phyloP scores from a whole-genome alignment of 1,284 basidiomycete species.

The Cutaneotrichosporon mucoides region DNA sequence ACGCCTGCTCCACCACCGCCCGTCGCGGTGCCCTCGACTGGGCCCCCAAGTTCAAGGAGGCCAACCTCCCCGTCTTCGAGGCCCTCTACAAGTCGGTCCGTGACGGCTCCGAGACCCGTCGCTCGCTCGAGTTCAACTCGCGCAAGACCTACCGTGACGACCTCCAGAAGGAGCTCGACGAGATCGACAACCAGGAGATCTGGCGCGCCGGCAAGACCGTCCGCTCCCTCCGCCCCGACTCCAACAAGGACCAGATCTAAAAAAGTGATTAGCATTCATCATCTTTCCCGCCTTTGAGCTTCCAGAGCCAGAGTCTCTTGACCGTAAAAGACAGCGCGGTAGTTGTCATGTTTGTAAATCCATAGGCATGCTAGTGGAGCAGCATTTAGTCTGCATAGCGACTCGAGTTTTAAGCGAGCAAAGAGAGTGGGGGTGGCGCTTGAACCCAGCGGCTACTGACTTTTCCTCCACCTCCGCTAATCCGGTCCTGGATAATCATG shows the following conservation, averaged over 20 bases:
- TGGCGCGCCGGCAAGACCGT: slow-evolving; percentile 80
- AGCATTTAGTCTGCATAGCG: background rate
- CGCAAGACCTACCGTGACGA: slow-evolving; percentile 90
- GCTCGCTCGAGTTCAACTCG: slow-evolving; percentile 93
- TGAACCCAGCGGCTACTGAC: too few species aligned
- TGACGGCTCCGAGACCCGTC: slow-evolving; percentile 94
- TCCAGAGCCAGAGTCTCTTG: background rate
- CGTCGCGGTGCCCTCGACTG: slow-evolving; percentile 98
- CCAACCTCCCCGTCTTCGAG: slow-evolving; percentile 92
- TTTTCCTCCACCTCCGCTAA: too few species aligned
- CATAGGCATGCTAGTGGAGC: slow-evolving; percentile 5
- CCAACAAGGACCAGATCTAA: slow-evolving; percentile 46
- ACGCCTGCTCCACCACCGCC: slow-evolving; percentile 97
- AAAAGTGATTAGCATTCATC: background rate
- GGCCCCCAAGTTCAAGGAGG: slow-evolving; percentile 92
- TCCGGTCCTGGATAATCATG: too few species aligned
- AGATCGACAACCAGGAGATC: slow-evolving; percentile 86
- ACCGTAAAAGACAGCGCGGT: background rate
- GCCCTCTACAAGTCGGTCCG: slow-evolving; percentile 86
- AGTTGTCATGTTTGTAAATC: slow-evolving; percentile 4
- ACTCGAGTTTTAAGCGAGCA: background rate
- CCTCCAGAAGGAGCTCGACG: slow-evolving; percentile 87
- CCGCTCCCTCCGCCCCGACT: slow-evolving; percentile 48
- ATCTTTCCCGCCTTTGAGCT: background rate
- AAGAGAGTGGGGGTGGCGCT: too few species aligned